Evolutionary conservation across 345 rosid genomes (phyloP).

Genomic region (Salix koriyanagi): DNA sequence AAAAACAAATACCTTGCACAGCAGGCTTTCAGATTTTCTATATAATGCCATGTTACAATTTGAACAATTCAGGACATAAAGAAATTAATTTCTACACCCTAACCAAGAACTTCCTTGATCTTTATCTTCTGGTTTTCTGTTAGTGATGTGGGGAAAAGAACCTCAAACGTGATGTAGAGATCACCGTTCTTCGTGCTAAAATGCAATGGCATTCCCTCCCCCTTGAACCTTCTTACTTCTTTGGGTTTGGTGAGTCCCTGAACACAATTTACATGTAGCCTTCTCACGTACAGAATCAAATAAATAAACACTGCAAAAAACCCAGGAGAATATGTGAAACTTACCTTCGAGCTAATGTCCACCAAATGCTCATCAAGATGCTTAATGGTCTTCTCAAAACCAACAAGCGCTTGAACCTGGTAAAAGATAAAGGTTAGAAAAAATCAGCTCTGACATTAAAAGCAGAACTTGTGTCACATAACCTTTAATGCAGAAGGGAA

Average conservation of each 20-base stretch:
- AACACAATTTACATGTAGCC: background rate
- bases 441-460: background rate
- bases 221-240: slow-evolving; percentile 82
- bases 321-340: background rate
- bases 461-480: background rate
- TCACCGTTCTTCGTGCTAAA: slow-evolving; percentile 82
- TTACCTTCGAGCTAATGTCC: slow-evolving; percentile 78
- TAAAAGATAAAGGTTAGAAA: background rate
- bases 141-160: slow-evolving; percentile 77
- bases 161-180: slow-evolving; percentile 81
- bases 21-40: background rate
- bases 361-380: slow-evolving; percentile 98
- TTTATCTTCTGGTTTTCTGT: slow-evolving; percentile 76
- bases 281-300: background rate
- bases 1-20: background rate
- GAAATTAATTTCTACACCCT: slow-evolving; percentile 19
- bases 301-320: background rate
- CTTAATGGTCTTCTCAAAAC: slow-evolving; percentile 84
- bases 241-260: slow-evolving; percentile 96
- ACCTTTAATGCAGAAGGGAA: background rate
- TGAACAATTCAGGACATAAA: background rate
- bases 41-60: slow-evolving; percentile 6
- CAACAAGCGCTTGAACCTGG: slow-evolving; percentile 96
- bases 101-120: slow-evolving; percentile 69
- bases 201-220: slow-evolving; percentile 97